Conservation (phyloP, 306 rosid genomes). For the Prunus mongolica region DNA sequence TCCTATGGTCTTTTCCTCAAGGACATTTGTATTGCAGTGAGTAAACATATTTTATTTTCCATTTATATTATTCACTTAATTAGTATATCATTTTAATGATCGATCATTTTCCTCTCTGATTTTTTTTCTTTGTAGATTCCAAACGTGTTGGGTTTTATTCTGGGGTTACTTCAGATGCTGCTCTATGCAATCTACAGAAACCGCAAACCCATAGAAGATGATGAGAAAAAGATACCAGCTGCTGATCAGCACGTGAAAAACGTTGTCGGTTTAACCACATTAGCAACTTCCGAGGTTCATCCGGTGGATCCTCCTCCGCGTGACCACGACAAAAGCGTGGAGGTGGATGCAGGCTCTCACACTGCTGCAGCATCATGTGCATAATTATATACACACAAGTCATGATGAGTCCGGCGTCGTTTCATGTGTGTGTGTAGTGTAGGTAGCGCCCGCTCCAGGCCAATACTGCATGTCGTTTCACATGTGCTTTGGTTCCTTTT, state of each 20-base stretch:
- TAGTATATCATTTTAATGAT: not conserved
- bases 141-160: constrained; percentile 56
- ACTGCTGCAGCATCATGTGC: no score
- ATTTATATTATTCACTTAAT: not conserved
- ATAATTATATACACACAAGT: no score
- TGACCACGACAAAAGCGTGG: not conserved
- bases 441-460: no score
- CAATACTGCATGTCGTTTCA: no score
- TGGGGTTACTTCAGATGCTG: constrained; percentile 70
- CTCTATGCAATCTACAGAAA: constrained; percentile 48
- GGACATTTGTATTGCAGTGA: constrained; percentile 79
- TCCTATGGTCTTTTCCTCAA: constrained; percentile 64
- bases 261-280: constrained; percentile 13
- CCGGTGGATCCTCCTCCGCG: constrained; percentile 14
- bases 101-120: not conserved
- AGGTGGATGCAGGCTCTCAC: no score
- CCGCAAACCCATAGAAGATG: constrained; percentile 11
- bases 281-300: constrained; percentile 25
- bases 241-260: constrained; percentile 8
- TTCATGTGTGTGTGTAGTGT: no score
- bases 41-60: constrained; percentile 2
- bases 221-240: constrained; percentile 24
- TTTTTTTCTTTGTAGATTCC: constrained; percentile 43
- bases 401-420: no score
- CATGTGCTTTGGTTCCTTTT: no score